phyloP scores from a whole-genome alignment of 2,329 filamentous ascomycete species.

The Aspergillus phoenicis region DNA sequence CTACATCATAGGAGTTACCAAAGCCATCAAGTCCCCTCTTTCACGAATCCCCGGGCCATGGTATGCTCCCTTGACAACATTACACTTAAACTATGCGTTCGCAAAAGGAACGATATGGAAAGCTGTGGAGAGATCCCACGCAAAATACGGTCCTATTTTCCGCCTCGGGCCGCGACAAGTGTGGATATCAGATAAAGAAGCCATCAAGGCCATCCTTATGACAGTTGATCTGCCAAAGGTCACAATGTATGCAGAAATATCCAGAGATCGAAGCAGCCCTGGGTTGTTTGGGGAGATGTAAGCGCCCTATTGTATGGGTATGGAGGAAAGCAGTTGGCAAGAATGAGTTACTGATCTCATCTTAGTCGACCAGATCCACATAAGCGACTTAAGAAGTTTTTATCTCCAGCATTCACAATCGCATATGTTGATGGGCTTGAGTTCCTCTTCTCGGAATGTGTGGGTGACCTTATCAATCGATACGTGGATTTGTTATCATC shows the following conservation, averaged over 20 bases:
- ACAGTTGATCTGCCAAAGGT: slow-evolving; percentile 6
- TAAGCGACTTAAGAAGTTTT: background rate
- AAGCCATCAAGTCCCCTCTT: too few relatives aligned
- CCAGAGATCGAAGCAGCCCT: background rate
- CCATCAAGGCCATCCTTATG: background rate
- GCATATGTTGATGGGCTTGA: background rate
- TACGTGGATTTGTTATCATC: background rate
- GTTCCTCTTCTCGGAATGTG: background rate
- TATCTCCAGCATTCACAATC: slow-evolving; percentile 3
- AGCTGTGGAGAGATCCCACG: background rate
- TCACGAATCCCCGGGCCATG: slow-evolving; percentile 4
- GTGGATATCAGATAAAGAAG: slow-evolving; percentile 9
- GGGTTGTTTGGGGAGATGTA: slow-evolving; percentile 10
- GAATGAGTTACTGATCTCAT: background rate
- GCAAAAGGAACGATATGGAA: slow-evolving; percentile 8
- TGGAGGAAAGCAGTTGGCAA: too few relatives aligned
- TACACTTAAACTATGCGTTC: slow-evolving; percentile 1
- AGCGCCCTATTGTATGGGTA: background rate
- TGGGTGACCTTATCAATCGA: background rate
- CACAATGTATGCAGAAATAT: slow-evolving; percentile 8
- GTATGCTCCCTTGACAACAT: slow-evolving; percentile 6
- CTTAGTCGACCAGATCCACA: slow-evolving; percentile 1
- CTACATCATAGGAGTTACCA: too few relatives aligned
- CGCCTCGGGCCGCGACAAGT: slow-evolving; percentile 3
- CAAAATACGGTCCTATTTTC: background rate